phyloP scores from a whole-genome alignment of 202 grass and related monocot species.

The Panicum hallii region DNA sequence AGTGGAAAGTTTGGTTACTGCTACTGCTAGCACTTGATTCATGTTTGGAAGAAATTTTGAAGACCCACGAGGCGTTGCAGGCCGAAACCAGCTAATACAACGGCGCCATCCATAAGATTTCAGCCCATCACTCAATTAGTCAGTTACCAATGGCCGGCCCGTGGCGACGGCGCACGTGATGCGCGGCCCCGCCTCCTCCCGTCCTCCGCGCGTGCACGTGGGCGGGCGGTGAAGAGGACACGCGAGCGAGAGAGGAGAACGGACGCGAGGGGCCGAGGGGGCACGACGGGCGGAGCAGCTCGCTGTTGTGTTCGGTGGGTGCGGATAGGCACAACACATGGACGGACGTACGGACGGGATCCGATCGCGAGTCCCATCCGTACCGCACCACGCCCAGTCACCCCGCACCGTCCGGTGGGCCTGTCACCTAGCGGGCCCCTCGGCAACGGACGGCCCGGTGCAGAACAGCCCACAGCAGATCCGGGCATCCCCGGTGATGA shows the following conservation, averaged over 20 bases:
- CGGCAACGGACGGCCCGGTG: background rate
- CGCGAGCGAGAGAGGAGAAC: background rate
- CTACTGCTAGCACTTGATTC: too few relatives aligned
- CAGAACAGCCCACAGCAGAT: background rate
- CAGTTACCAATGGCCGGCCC: too few relatives aligned
- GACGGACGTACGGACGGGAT: background rate
- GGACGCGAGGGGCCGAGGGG: too few relatives aligned
- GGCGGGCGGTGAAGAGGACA: background rate
- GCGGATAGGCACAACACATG: conserved; percentile 46
- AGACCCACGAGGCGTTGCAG: too few relatives aligned
- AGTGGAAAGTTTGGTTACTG: too few relatives aligned
- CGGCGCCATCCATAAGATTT: too few relatives aligned
- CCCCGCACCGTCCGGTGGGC: background rate
- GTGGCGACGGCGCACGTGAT: too few relatives aligned
- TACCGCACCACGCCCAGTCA: background rate
- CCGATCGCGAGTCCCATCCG: background rate
- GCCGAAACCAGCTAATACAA: too few relatives aligned
- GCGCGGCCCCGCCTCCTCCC: too few relatives aligned
- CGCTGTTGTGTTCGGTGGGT: background rate
- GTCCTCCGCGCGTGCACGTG: too few relatives aligned
- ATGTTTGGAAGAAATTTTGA: too few relatives aligned
- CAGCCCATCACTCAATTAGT: too few relatives aligned
- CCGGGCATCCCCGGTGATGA: background rate
- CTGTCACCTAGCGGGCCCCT: background rate
- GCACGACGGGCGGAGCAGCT: background rate